These are phyloP conservation scores for Trichoderma endophyticum DNA, from an alignment of 2,329 filamentous ascomycete genomes.

Conservation along the genomic window DNA sequence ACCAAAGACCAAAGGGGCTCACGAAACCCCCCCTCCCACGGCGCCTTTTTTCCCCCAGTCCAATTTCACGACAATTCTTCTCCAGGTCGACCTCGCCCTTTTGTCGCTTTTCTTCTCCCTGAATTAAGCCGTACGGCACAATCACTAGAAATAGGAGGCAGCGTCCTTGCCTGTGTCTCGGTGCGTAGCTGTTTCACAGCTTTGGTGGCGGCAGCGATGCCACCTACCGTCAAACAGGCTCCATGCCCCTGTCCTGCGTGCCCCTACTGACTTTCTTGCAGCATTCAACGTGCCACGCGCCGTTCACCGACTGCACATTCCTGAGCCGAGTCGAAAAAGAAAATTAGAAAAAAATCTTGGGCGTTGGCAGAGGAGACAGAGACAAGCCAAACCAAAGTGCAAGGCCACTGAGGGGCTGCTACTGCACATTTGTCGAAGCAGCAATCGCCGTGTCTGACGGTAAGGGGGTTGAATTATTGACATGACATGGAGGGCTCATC, in stretches of 20 bases:
- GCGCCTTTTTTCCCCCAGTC: slow-evolving; percentile 4
- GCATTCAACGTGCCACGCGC: slow-evolving; percentile 19
- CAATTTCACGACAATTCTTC: background rate
- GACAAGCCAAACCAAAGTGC: background rate
- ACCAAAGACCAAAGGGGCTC: slow-evolving; percentile 10
- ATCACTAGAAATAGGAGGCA: background rate
- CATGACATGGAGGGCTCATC: slow-evolving; percentile 60
- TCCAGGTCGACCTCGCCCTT: background rate
- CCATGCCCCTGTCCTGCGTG: slow-evolving; percentile 18
- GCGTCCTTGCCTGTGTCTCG: background rate
- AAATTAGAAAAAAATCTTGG: background rate
- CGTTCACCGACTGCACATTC: slow-evolving; percentile 17
- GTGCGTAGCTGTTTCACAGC: slow-evolving; percentile 18
- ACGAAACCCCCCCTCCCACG: slow-evolving; percentile 4
- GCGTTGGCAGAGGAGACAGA: background rate
- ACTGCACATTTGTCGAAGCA: background rate
- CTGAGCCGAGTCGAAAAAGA: background rate
- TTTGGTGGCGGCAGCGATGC: slow-evolving; percentile 19
- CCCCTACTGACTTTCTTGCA: slow-evolving; percentile 19
- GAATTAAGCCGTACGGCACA: background rate
- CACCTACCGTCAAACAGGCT: slow-evolving; percentile 18
- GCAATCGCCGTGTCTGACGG: slow-evolving; percentile 21
- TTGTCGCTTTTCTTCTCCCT: background rate
- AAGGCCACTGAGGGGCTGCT: background rate
- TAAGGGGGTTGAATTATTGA: slow-evolving; percentile 31